These are phyloP conservation scores for Huiozyma sinensis DNA, from an alignment of 805 yeast genomes.

Conservation along the genomic window DNA sequence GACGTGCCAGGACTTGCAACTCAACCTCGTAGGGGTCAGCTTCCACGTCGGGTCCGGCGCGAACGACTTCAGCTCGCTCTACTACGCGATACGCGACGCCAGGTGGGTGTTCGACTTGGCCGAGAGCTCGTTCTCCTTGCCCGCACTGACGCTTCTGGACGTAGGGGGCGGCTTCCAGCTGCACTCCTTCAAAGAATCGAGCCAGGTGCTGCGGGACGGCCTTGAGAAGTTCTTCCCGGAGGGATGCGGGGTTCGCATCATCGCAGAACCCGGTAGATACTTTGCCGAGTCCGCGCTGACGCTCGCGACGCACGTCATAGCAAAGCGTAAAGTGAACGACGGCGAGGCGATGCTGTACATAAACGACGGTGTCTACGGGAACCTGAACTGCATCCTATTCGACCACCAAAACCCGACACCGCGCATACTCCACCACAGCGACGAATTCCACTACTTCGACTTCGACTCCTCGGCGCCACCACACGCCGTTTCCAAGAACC, in stretches of 20 bases:
- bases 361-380: slow-evolving; percentile 94
- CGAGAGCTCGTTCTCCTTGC: slow-evolving; percentile 32
- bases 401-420: slow-evolving; percentile 83
- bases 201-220: slow-evolving; percentile 44
- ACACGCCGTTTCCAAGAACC: slow-evolving; percentile 1
- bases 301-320: slow-evolving; percentile 73
- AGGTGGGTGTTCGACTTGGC: slow-evolving; percentile 56
- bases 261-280: slow-evolving; percentile 93
- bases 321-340: slow-evolving; percentile 46
- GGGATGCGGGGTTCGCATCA: slow-evolving; percentile 35
- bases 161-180: slow-evolving; percentile 89
- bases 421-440: slow-evolving; percentile 47
- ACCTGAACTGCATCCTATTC: slow-evolving; percentile 83
- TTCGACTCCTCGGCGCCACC: slow-evolving; percentile 17
- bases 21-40: slow-evolving; percentile 74
- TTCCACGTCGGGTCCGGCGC: slow-evolving; percentile 97
- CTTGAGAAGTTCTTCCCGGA: slow-evolving; percentile 52
- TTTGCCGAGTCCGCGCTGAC: slow-evolving; percentile 80
- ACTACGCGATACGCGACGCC: slow-evolving; percentile 64
- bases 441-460: slow-evolving; percentile 34
- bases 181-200: slow-evolving; percentile 48
- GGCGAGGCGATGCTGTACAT: slow-evolving; percentile 64
- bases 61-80: slow-evolving; percentile 53
- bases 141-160: slow-evolving; percentile 49
- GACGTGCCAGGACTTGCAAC: slow-evolving; percentile 47